Percentiles rank a stretch among this genome's conserved stretches.
Conservation (phyloP, 78 protist genomes). For the Creolimax fragrantissima region DNA sequence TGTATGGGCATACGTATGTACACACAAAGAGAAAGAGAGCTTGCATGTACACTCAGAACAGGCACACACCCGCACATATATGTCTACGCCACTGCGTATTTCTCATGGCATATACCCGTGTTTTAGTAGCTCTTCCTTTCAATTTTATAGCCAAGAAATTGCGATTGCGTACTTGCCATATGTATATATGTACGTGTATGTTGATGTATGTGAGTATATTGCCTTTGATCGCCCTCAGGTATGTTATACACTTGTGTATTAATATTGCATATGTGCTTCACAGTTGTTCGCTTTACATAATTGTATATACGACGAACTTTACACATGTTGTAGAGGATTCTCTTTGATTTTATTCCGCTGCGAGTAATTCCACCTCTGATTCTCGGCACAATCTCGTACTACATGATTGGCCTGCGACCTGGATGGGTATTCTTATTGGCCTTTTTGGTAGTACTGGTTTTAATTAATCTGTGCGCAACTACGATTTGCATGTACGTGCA, state of each 20-base stretch:
- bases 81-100: not conserved
- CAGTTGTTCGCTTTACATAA: no score
- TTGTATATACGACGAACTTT: no score
- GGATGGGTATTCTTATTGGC: conserved; percentile 24
- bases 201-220: no score
- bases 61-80: not conserved
- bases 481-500: conserved; percentile 37
- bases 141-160: no score
- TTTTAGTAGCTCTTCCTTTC: no score
- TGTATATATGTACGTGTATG: no score
- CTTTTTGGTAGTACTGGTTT: conserved; percentile 39
- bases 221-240: no score
- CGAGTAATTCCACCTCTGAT: conserved; percentile 65
- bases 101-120: no score
- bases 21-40: not conserved
- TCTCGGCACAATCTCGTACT: conserved; percentile 59
- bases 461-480: conserved; percentile 40
- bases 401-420: conserved; percentile 60
- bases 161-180: no score
- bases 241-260: no score
- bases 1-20: not conserved
- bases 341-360: conserved; percentile 62
- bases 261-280: no score
- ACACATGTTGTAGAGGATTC: no score
- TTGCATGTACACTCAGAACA: not conserved